Percentiles rank a stretch among this genome's conserved stretches.
Evolutionary conservation across 768 basidiomycete genomes (phyloP).

Genomic region (Steccherinum ochraceum): DNA sequence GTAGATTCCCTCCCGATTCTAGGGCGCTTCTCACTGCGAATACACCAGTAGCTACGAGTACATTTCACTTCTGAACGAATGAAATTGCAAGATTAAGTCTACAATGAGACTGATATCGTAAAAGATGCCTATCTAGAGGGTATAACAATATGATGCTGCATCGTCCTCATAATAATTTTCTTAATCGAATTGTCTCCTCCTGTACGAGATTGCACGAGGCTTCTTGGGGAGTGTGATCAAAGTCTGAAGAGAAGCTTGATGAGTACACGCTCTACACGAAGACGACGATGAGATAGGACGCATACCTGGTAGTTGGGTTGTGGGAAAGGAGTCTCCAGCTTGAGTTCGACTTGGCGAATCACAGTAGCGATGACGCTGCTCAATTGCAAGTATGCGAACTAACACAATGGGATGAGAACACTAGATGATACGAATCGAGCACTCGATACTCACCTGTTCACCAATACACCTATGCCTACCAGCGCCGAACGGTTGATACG

Average conservation of each 20-base stretch:
- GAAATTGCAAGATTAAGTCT: neutral
- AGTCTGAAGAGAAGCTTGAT: slow-evolving; percentile 45
- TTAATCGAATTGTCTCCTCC: slow-evolving; percentile 45
- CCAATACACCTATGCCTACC: slow-evolving; percentile 94
- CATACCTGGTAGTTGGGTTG: slow-evolving; percentile 87
- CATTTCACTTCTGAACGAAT: too few species aligned
- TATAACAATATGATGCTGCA: slow-evolving; percentile 8
- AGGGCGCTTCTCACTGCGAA: too few species aligned
- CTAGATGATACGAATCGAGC: neutral
- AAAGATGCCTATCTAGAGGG: neutral
- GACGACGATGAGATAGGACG: slow-evolving; percentile 8
- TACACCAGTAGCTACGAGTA: too few species aligned
- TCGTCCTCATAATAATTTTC: neutral
- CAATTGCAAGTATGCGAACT: slow-evolving; percentile 95
- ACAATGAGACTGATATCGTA: neutral
- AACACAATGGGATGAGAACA: too few species aligned
- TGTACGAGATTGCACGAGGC: slow-evolving; percentile 59
- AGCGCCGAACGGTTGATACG: slow-evolving; percentile 97
- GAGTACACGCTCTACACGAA: too few species aligned
- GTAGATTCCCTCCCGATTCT: too few species aligned
- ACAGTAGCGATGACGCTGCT: slow-evolving; percentile 77
- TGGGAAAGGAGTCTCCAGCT: slow-evolving; percentile 63
- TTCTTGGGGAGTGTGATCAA: slow-evolving; percentile 89
- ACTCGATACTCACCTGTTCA: slow-evolving; percentile 37
- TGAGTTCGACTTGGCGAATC: slow-evolving; percentile 70